Percentiles rank a stretch among this genome's conserved stretches.
These are phyloP conservation scores for Jatropha multifida DNA, from an alignment of 441 rosid genomes.

Conservation along the genomic window DNA sequence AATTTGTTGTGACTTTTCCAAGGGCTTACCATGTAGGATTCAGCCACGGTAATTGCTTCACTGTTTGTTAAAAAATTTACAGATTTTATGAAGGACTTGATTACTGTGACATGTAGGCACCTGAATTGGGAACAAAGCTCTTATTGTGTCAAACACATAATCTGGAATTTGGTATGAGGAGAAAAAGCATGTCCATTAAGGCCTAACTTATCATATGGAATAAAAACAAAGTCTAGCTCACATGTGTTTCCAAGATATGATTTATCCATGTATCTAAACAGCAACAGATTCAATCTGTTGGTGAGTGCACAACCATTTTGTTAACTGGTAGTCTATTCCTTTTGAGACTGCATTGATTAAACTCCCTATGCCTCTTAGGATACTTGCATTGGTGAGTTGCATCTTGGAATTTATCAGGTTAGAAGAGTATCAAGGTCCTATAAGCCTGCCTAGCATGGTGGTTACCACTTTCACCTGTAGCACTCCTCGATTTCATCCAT, in stretches of 20 bases:
- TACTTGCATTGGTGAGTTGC: no score
- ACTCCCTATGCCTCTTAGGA: no score
- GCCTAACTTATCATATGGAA: background rate
- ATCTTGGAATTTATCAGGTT: no score
- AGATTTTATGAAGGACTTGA: constrained; percentile 11
- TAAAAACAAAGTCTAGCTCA: background rate
- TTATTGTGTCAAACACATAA: background rate
- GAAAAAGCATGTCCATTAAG: background rate
- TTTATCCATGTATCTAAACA: background rate
- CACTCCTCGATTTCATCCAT: no score
- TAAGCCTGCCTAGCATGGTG: no score
- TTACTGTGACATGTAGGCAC: constrained; percentile 10
- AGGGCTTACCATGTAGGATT: constrained; percentile 99
- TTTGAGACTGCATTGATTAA: background rate
- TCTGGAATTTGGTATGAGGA: background rate
- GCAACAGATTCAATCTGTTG: no score
- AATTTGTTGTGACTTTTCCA: constrained; percentile 99
- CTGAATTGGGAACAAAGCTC: background rate
- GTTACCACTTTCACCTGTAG: no score
- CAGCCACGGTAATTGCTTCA: constrained; percentile 91
- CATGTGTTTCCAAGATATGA: background rate
- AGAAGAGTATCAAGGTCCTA: no score
- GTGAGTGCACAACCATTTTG: background rate
- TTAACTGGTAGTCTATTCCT: background rate
- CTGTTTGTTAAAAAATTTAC: constrained; percentile 16